Percentiles rank a stretch among this genome's conserved stretches.
Conservation (phyloP, 352 stramenopile genomes). For the Globisporangium sylvaticum region DNA sequence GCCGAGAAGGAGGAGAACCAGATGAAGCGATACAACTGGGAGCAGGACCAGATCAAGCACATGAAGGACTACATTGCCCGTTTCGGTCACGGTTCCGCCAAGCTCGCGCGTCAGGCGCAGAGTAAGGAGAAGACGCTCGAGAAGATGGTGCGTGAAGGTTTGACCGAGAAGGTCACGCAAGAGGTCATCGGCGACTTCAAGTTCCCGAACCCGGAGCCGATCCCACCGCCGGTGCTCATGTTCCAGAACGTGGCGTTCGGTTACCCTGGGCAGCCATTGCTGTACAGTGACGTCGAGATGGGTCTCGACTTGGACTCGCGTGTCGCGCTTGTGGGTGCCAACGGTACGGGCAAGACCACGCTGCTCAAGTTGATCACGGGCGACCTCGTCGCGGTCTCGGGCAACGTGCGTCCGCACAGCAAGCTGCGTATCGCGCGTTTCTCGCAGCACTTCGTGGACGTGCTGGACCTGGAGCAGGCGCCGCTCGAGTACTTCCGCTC, state of each 20-base stretch:
- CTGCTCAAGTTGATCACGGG: conserved; percentile 97
- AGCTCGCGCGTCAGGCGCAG: conserved; percentile 96
- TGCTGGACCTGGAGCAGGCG: conserved; percentile 93
- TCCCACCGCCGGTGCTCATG: conserved; percentile 95
- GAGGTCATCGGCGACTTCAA: conserved; percentile 92
- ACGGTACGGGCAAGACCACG: conserved; percentile 96
- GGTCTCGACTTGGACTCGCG: conserved; percentile 96
- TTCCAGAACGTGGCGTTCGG: conserved; percentile 97
- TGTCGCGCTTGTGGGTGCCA: conserved; percentile 95
- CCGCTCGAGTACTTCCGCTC: conserved; percentile 97
- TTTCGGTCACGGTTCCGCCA: conserved; percentile 97
- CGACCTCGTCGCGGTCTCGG: conserved; percentile 90
- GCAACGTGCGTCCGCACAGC: conserved; percentile 94
- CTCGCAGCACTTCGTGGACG: conserved; percentile 98
- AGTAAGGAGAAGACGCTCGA: conserved; percentile 98
- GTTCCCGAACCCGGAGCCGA: conserved; percentile 94
- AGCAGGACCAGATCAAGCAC: conserved; percentile 97
- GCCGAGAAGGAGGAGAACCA: conserved; percentile 98
- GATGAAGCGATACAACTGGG: conserved; percentile 97
- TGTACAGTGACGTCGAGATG: conserved; percentile 94
- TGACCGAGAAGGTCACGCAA: conserved; percentile 92
- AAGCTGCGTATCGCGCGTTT: conserved; percentile 96
- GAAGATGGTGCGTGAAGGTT: conserved; percentile 96
- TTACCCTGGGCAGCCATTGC: conserved; percentile 88
- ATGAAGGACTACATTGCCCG: conserved; percentile 99